These are phyloP conservation scores for Hymenoscyphus scutula DNA, from an alignment of 2,329 filamentous ascomycete genomes.

Conservation along the genomic window DNA sequence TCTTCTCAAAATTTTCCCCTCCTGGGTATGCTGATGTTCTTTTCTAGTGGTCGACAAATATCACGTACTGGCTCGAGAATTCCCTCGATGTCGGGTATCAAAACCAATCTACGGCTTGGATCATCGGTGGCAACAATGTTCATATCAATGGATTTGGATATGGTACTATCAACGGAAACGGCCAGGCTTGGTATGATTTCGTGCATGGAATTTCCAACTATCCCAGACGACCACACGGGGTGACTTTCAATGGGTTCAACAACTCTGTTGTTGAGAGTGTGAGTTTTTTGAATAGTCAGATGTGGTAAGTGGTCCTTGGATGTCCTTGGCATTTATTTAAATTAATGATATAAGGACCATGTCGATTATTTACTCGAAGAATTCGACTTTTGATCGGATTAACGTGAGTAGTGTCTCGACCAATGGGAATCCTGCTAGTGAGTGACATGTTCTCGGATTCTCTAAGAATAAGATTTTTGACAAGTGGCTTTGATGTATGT, in stretches of 20 bases:
- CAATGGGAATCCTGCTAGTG: conserved; percentile 42
- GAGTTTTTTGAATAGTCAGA: conserved; percentile 55
- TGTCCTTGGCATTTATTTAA: neutral
- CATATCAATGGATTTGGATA: conserved; percentile 47
- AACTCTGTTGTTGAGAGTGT: conserved; percentile 49
- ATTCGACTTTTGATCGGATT: conserved; percentile 49
- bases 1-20: neutral
- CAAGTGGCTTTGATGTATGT: neutral
- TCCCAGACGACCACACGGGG: conserved; percentile 48
- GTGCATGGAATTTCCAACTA: conserved; percentile 45
- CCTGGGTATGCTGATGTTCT: conserved; percentile 28
- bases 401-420: conserved; percentile 51
- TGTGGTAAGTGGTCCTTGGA: conserved; percentile 46
- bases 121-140: conserved; percentile 53
- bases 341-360: conserved; percentile 44
- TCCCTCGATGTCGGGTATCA: conserved; percentile 53
- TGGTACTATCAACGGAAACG: conserved; percentile 58
- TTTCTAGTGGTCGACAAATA: conserved; percentile 44
- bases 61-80: conserved; percentile 51
- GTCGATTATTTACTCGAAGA: conserved; percentile 39
- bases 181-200: conserved; percentile 58
- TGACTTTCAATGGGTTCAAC: conserved; percentile 49
- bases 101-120: conserved; percentile 54
- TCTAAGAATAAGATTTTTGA: neutral
- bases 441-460: neutral